Evolutionary conservation across 2,329 filamentous ascomycete genomes (phyloP), one percentile per base, ranked within the genome.

Genomic region (Aspergillus vadensis): DNA sequence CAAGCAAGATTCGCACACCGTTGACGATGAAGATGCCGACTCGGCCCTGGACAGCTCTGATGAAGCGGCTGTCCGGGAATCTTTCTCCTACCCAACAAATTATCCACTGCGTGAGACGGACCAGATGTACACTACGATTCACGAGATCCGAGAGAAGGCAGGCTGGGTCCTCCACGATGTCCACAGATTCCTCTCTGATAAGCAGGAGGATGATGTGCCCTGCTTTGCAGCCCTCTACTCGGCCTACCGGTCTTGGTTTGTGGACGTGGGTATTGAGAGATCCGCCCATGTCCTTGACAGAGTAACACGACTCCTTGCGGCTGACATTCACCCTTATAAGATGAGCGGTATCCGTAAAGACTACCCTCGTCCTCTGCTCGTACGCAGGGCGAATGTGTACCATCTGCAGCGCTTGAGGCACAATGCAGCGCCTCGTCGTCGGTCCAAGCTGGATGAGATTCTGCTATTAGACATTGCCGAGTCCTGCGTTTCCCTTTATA

Each of bases 211-310:
- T 71, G 95, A 99, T 73, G 95, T 99, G 0, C 88, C 91, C 15
- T 97, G 92, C 77, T 99, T 99, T 78, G 97, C 92, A 23, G 88
- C 93, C 0, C 79, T 99, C 2, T 99, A 97, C 76, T 90, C 90
- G 21, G 91, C 94, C 1, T 99, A 97, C 74, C 85, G 92, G 47
- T 95, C 91, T 8, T 99, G 93, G 92, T 98, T 99, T 70, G 92
- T 96, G 1, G 95, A 99, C 70, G 93, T 99, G 43, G 95, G 96
- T 17, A 96, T 97, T 62, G 95, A 99, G 77, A 86, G 94, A 61
- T 97, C 94, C 17, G 94, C 95, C 0, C 95, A 97, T 74, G 91
- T 96, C 2, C 82, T 98, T 9, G 95, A 99, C 74, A 85, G 95
- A 19, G 88, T 98, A 14, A 86, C 90, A 4, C 86, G 92, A 56